Base-by-base conservation (phyloP, 306 rosid species). In the Medicago ruthenica region DNA sequence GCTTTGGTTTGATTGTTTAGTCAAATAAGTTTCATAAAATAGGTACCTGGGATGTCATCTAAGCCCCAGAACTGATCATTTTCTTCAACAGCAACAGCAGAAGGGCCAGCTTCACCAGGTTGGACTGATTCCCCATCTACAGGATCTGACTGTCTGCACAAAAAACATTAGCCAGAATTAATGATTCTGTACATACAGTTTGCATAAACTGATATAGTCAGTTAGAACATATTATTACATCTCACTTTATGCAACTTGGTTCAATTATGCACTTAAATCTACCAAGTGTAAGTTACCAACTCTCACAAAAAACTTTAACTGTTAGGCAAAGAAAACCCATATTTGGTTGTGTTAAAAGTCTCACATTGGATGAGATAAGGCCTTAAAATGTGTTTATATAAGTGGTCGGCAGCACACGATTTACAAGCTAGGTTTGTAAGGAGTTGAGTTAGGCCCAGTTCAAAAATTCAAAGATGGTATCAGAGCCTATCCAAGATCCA, bases 1-100 rank as follows among this genome's bases (percentile, higher is more conserved):
- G 20, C 60, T 50, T 42, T 27, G 45, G 40, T 73, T 61, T 62
- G 14, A 74, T 69, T 21, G 44, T 63, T 81, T 71, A 67, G 54
- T 53, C 48, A 39, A 21, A 65, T 20, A 24, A 67, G 22, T 14
- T 27, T 63, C 44, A 18, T n/a, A n/a, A 15, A 74, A 58, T 36
- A 79, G 47, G 57, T 83, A 96, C 99, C 99, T 80, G 96, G 84
- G 64, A 96, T 84, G 79, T 90, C 91, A 86, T 90, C 96, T 60
- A 85, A 82, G 44, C 81, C 84, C 99, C 99, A 96, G 53, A 89
- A 96, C 21, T 79, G 67, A 81, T 92, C 96, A 76, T 79, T 86
- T 81, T 89, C 97, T 76, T 87, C 89, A 69, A 84, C 91, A 47
- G 82, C 74, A 84, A 64, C 81, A 16, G 74, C 55, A 42, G 37